Evolutionary conservation across 73 alveolate genomes (phyloP), one percentile per base, ranked within the genome.

Genomic region (Blepharisma japonicum): DNA sequence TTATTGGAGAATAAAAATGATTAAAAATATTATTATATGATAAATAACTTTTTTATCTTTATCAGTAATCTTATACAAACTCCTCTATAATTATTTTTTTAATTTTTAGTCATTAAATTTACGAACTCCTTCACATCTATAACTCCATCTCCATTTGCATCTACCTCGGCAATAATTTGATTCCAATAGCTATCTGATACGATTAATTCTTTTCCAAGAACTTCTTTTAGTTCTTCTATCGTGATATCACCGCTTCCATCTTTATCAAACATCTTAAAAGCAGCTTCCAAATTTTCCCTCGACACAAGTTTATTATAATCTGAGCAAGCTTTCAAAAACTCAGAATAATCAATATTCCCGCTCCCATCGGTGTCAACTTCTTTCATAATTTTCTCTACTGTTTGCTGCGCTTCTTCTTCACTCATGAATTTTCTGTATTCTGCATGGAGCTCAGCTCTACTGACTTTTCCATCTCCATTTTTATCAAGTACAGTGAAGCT

Each of bases 391-490:
- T 81, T 88, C 42, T 88, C 80, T 50, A 86, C 95, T 55, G 71
- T 88, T 11, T 55, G 55, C 21, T 76, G 68, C 6, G 94, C 91
- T 76, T 86, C 82, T 71, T 71, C 91, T 14, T 78, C 83, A 77
- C 68, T 77, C 90, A 83, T 83, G 47, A 80, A 74, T 45, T 87
- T 78, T 46, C 86, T 87, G 83, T 87, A 87, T 4, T 86, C 87
- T 68, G 82, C 92, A 23, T 82, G 77, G 5, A 87, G 83, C 68
- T 87, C 94, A 39, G 82, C 91, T 68, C 77, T 84, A 18, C 83
- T 87, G 56, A 87, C 61, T n/a, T 81, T 86, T 45, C 94, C 94
- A 79, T 87, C 91, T 45, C 94, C 94, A 84, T 87, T 84, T 45
- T 66, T 77, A 55, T 87, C 94, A 56, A 83, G 72, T 48, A 70